Evolutionary conservation across 1,284 basidiomycete species (phyloP).

Genomic region (Austroboletus novae-zelandiae): DNA sequence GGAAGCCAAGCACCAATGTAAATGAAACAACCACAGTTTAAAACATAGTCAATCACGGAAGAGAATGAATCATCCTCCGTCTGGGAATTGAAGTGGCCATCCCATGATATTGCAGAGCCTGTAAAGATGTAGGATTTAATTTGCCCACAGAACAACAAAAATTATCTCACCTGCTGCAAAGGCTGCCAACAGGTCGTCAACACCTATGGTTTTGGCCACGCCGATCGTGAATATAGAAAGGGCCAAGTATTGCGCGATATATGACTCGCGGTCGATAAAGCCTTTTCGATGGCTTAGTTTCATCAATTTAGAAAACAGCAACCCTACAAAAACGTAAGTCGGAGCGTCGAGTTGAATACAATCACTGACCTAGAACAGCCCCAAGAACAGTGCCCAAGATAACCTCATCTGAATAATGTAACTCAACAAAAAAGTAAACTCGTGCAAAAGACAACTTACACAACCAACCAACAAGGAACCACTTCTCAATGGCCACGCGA

Average conservation of each 20-base stretch:
- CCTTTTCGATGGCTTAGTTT: constrained; percentile 74
- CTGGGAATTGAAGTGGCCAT: constrained; percentile 85
- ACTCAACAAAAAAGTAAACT: constrained; percentile 1
- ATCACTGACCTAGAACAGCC: constrained; percentile 58
- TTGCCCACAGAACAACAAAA: neutral
- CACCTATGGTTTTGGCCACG: constrained; percentile 73
- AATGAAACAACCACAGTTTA: constrained; percentile 86
- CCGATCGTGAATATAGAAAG: constrained; percentile 81
- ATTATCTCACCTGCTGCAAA: constrained; percentile 80
- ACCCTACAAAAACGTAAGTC: constrained; percentile 41
- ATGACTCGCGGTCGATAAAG: constrained; percentile 89
- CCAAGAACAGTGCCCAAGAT: constrained; percentile 79
- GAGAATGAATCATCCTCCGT: constrained; percentile 86
- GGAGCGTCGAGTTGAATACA: neutral
- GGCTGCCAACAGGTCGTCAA: constrained; percentile 85
- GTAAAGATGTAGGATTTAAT: neutral
- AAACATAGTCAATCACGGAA: constrained; percentile 81
- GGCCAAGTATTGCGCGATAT: constrained; percentile 87
- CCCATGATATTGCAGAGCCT: constrained; percentile 92
- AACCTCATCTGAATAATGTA: constrained; percentile 68
- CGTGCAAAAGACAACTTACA: constrained; percentile 42
- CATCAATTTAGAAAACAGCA: constrained; percentile 77
- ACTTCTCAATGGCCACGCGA: constrained; percentile 66
- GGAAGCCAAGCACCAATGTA: constrained; percentile 92
- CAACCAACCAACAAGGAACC: constrained; percentile 82